Percentiles rank a stretch among this genome's conserved stretches.
Evolutionary conservation across 352 stramenopile genomes (phyloP).

Genomic region (Phytophthora fragariaefolia): DNA sequence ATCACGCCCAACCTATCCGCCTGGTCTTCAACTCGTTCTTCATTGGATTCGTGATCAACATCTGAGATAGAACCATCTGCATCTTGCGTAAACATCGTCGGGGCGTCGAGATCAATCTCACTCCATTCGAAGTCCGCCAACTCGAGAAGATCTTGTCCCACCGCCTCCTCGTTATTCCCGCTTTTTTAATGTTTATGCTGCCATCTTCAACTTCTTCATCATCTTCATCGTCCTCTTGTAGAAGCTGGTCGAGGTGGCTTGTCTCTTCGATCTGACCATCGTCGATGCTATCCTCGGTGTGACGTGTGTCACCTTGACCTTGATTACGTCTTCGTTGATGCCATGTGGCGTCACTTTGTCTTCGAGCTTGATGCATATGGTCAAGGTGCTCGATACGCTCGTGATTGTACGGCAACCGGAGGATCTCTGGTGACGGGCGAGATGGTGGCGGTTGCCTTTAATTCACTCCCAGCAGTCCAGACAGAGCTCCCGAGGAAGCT

Average conservation of each 20-base stretch:
- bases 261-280: no score
- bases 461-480: background rate
- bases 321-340: no score
- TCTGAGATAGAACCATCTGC: no score
- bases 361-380: background rate
- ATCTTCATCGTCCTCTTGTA: background rate
- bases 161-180: no score
- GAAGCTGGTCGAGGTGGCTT: background rate
- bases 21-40: no score
- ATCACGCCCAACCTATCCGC: no score
- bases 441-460: background rate
- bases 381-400: background rate
- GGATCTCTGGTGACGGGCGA: background rate
- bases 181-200: no score
- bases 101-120: background rate
- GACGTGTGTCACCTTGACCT: no score
- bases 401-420: background rate
- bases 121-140: background rate
- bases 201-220: background rate
- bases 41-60: no score
- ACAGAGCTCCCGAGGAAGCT: background rate
- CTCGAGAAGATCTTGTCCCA: background rate
- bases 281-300: no score
- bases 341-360: background rate
- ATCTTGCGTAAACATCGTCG: no score